Base-by-base conservation (phyloP, 257 asterid genomes). In the Linaria vulgaris region DNA sequence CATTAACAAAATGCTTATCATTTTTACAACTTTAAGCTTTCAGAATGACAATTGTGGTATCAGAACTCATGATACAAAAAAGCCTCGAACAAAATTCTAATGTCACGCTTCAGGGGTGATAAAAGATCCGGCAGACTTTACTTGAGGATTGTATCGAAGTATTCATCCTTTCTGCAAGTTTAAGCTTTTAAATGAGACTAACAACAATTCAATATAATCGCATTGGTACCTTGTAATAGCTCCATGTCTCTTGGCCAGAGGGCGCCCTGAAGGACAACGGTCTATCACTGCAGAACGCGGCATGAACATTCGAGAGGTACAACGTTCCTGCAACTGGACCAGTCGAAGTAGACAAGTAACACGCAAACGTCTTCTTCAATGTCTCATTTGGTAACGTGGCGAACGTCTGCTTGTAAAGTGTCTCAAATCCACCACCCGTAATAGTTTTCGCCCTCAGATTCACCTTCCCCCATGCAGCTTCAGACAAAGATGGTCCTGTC, bases 381-480 rank as follows among this genome's bases (percentile, higher is more conserved):
- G 3, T 34, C 65, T 77, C 82, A 21, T 77, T 72, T 0, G 75
- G 78, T 20, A 16, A 69, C 0, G 82, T 69, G 0, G 73, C 34
- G 25, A 77, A 77, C 0, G 57, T 72, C 53, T 77, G 82, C 52
- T 72, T 77, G 71, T 74, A 74, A 13, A 79, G 69, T 51, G 72
- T 38, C 73, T 77, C 86, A 25, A 80, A 80, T 43, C 86, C 83
- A 12, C 86, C 80, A 24, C 79, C 86, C 0, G 80, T 74, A 12
- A 80, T 74, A 1, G 86, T 70, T 64, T 80, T 80, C 0, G 83
- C 81, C 56, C 56, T 53, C 51, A 80, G 71, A 59, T 80, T 80
- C 69, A 74, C 46, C 12, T 77, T 80, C 55, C 72, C 86, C 86
- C 86, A 76, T 0, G 83, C 86, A 7, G 83, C 80, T 43, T 45